These are phyloP conservation scores for Leccinum obscurum DNA, from an alignment of 768 basidiomycete species.

Conservation along the genomic window DNA sequence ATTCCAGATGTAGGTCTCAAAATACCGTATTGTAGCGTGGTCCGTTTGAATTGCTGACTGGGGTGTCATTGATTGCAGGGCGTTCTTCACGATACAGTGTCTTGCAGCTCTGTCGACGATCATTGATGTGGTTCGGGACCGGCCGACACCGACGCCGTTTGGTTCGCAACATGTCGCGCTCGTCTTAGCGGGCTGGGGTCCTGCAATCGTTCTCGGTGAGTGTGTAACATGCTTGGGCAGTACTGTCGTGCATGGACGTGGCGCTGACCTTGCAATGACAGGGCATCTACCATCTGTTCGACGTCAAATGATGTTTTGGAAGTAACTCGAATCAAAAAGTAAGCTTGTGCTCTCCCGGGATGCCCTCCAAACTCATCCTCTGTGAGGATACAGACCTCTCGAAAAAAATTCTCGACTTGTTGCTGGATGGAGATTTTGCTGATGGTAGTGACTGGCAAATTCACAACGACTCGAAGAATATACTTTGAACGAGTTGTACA, in stretches of 20 bases:
- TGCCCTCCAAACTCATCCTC: too few relatives aligned
- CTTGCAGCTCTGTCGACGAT: slow-evolving; percentile 52
- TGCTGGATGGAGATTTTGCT: too few relatives aligned
- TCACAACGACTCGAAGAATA: too few relatives aligned
- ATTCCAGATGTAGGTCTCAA: slow-evolving; percentile 48
- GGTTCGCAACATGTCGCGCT: slow-evolving; percentile 68
- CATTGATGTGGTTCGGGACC: slow-evolving; percentile 45
- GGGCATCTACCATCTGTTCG: slow-evolving; percentile 40
- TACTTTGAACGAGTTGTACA: too few relatives aligned
- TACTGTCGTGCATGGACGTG: background rate
- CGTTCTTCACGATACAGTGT: slow-evolving; percentile 47
- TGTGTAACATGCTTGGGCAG: background rate
- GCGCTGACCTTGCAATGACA: slow-evolving; percentile 17
- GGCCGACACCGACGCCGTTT: slow-evolving; percentile 47
- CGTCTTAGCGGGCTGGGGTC: slow-evolving; percentile 59
- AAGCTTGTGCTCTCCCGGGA: too few relatives aligned
- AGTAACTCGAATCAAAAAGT: background rate
- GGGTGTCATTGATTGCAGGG: slow-evolving; percentile 27
- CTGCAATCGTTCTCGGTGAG: slow-evolving; percentile 54
- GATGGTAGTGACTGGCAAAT: too few relatives aligned
- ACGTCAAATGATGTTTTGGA: slow-evolving; percentile 41
- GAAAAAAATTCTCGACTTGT: too few relatives aligned
- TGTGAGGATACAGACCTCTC: too few relatives aligned
- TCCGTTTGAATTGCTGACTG: background rate
- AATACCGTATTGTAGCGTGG: background rate